Percentiles rank a stretch among this genome's conserved stretches.
These are phyloP conservation scores for Styphnolobium japonicum DNA, from an alignment of 306 rosid genomes.

Conservation along the genomic window DNA sequence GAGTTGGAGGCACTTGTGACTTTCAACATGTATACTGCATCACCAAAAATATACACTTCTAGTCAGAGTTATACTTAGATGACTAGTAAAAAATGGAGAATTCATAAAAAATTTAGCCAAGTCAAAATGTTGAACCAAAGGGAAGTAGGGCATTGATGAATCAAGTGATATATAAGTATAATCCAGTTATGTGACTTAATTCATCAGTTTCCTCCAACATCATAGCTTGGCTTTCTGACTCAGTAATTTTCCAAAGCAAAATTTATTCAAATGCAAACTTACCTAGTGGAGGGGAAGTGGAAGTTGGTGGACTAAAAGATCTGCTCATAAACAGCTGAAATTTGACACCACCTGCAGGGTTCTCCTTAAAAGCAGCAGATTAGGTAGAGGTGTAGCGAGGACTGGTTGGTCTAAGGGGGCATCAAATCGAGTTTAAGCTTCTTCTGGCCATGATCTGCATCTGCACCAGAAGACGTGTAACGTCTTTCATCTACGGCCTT, in stretches of 20 bases:
- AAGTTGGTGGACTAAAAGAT: background rate
- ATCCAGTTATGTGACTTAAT: background rate
- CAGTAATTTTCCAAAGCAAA: background rate
- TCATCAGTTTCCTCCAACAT: background rate
- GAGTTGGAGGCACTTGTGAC: constrained; percentile 3
- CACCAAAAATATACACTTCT: background rate
- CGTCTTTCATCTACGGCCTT: constrained; percentile 7
- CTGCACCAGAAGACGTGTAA: background rate
- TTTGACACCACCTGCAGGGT: background rate
- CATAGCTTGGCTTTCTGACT: background rate
- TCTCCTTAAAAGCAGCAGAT: constrained; percentile 6
- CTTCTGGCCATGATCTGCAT: constrained; percentile 7
- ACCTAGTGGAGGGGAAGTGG: constrained; percentile 19
- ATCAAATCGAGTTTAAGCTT: constrained; percentile 14
- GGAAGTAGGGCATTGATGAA: background rate
- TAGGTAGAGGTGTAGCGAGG: background rate
- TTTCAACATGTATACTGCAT: constrained; percentile 24
- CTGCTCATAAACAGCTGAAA: constrained; percentile 25
- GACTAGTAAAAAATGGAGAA: background rate
- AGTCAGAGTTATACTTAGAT: background rate
- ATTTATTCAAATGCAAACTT: background rate
- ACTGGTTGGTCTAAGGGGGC: constrained; percentile 12
- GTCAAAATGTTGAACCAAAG: background rate
- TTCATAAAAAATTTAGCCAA: background rate
- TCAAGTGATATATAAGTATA: background rate